Evolutionary conservation across 495 filamentous ascomycete species (phyloP), one percentile per base, ranked within the genome.

Genomic region (Penicillium lividum): DNA sequence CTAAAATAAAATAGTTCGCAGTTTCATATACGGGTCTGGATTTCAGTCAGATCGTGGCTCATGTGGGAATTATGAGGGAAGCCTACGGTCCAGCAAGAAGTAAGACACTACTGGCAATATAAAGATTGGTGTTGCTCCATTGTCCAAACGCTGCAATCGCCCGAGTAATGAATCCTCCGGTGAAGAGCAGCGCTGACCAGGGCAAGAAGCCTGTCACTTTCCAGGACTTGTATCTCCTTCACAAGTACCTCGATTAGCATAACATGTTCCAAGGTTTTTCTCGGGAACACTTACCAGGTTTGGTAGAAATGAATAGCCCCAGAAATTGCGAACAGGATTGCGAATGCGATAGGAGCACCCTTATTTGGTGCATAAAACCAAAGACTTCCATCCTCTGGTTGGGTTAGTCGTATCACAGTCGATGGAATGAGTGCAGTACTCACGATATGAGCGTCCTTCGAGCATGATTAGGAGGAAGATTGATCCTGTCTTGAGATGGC

Each of bases 341-440:
- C 80, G 62, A 89, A 90, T 53, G 85, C 82, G 31, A 90, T 79
- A 0, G 88, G 83, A 2, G 87, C 87, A 4, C 78, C 87, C 70
- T 90, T 88, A 64, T 89, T 90, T 0, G 89, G 89, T 16, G 85
- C 87, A 72, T 90, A 91, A 68, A 84, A 85, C 81, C 83, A 91
- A 42, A 84, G 66, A 63, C 84, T 89, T 16, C 70, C 72, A 18
- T 73, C 65, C 53, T 77, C 76, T 78, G 28, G 11, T 9, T 44
- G 71, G 45, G 69, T 60, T 47, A 57, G 18, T 28, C 43, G 7
- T 22, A n/a, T 13, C 28, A 4, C 15, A n/a, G 40, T 34, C 0
- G 10, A 38, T 57, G 16, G 18, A 8, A 46, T 16, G 7, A 10
- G 15, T 43, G 40, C 7, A 1, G 2, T 16, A 58, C 62, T 56